Conservation (phyloP, 2,329 filamentous ascomycete species). For the Colletotrichum cuscutae region DNA sequence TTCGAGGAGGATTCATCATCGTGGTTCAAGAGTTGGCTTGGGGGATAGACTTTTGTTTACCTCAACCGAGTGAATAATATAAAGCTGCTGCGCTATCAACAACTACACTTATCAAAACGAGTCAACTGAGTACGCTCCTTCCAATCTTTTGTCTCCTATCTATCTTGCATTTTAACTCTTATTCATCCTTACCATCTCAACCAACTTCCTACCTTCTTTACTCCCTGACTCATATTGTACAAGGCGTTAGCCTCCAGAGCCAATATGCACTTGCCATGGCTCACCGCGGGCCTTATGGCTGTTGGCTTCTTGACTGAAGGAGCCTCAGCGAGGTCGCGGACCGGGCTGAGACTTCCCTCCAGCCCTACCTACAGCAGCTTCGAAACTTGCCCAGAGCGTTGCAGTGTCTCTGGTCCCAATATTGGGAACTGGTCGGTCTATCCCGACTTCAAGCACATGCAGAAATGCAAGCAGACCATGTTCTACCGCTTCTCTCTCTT, state of each 20-base stretch:
- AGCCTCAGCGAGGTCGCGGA: neutral
- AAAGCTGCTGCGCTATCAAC: too few species aligned
- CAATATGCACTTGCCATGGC: slow-evolving; percentile 1
- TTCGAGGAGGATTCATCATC: too few species aligned
- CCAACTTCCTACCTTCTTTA: neutral
- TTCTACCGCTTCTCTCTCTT: slow-evolving; percentile 48
- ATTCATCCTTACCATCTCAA: too few species aligned
- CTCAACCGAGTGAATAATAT: too few species aligned
- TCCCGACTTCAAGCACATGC: slow-evolving; percentile 40
- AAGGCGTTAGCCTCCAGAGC: neutral
- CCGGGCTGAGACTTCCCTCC: too few species aligned
- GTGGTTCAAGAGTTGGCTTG: too few species aligned
- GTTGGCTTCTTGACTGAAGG: neutral
- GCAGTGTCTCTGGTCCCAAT: slow-evolving; percentile 37
- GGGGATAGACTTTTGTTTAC: too few species aligned
- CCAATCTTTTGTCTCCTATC: too few species aligned
- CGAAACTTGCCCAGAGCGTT: slow-evolving; percentile 37
- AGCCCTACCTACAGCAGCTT: too few species aligned
- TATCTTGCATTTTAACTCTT: too few species aligned
- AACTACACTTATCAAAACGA: too few species aligned
- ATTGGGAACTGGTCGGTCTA: slow-evolving; percentile 42
- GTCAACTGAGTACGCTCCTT: too few species aligned
- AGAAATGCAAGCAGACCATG: slow-evolving; percentile 42
- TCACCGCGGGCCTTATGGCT: neutral
- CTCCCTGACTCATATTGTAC: neutral